Percentiles rank a stretch among this genome's conserved stretches.
Conservation (phyloP, 2,329 filamentous ascomycete species). For the Setomelanomma holmii region DNA sequence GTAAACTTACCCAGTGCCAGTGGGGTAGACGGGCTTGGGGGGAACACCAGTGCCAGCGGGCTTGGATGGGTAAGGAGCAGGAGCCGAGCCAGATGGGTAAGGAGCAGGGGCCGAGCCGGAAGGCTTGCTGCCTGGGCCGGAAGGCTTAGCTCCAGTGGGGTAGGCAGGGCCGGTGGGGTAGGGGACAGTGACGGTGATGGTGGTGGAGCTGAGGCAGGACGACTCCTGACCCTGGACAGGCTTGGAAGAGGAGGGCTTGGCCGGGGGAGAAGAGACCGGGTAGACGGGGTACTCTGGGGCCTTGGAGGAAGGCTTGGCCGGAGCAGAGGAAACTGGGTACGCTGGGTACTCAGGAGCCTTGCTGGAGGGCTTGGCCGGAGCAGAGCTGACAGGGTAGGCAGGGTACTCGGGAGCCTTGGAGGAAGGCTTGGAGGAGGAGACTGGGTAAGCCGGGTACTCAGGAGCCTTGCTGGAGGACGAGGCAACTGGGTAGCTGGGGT, state of each 20-base stretch:
- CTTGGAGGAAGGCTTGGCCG: conserved; percentile 15
- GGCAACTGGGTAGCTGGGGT: conserved; percentile 13
- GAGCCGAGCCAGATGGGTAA: conserved; percentile 17
- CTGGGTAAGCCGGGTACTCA: conserved; percentile 18
- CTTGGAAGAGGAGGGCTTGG: conserved; percentile 5
- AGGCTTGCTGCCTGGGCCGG: conserved; percentile 27
- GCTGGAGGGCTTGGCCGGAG: conserved; percentile 2
- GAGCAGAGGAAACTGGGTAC: conserved; percentile 9
- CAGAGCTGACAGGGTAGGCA: conserved; percentile 18
- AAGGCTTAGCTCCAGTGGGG: conserved; percentile 26
- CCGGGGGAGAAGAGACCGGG: conserved; percentile 2
- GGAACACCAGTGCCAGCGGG: conserved; percentile 33
- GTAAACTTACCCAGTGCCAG: conserved; percentile 41
- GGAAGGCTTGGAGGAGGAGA: too few species aligned
- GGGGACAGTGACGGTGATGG: conserved; percentile 52
- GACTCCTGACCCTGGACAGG: conserved; percentile 18
- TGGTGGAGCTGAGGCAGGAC: conserved; percentile 52
- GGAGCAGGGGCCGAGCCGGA: conserved; percentile 18
- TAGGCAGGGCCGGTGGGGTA: conserved; percentile 47
- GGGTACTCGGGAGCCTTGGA: conserved; percentile 1
- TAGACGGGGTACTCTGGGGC: conserved; percentile 15
- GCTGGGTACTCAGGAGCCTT: conserved; percentile 17
- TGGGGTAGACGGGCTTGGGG: conserved; percentile 22
- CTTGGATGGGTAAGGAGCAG: conserved; percentile 8
- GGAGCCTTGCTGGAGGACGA: conserved; percentile 6